Percentiles rank a stretch among this genome's conserved stretches.
Evolutionary conservation across 257 asterid species (phyloP).

Genomic region (Nicotiana undulata): DNA sequence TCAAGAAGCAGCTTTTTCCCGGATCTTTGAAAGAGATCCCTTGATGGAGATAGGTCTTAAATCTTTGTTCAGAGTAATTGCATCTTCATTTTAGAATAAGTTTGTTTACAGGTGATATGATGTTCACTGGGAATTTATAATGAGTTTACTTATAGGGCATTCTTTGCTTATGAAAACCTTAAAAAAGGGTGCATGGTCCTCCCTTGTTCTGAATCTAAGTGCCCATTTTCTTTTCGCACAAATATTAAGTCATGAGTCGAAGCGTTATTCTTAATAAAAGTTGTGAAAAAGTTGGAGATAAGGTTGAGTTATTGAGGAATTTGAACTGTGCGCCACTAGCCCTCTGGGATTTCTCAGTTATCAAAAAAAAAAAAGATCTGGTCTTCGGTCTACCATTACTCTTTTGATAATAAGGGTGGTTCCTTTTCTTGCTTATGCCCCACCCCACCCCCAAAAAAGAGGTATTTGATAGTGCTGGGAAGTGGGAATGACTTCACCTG

Average conservation of each 20-base stretch:
- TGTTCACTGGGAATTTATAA: not conserved
- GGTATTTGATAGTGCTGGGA: not conserved
- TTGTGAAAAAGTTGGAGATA: not conserved
- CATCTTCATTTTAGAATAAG: slow-evolving; percentile 1
- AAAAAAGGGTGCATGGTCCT: not conserved
- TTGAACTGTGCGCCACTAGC: not conserved
- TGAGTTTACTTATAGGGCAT: not conserved
- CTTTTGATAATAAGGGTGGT: not conserved
- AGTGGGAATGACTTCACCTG: not conserved
- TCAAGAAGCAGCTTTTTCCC: not conserved
- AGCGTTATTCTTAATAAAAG: not conserved
- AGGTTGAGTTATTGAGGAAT: not conserved
- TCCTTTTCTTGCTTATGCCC: not conserved
- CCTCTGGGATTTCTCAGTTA: not conserved
- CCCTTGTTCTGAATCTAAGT: not conserved
- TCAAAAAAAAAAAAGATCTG: not conserved
- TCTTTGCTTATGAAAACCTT: not conserved
- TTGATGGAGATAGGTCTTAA: not conserved
- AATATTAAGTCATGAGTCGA: not conserved
- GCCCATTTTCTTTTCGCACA: not conserved
- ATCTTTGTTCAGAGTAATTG: not conserved
- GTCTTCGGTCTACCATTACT: not conserved
- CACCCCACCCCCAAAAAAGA: not conserved
- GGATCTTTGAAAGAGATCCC: not conserved
- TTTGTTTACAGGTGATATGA: not conserved